Percentiles rank a stretch among this genome's conserved stretches.
Conservation (phyloP, 495 filamentous ascomycete genomes). For the Immersiella caudata region DNA sequence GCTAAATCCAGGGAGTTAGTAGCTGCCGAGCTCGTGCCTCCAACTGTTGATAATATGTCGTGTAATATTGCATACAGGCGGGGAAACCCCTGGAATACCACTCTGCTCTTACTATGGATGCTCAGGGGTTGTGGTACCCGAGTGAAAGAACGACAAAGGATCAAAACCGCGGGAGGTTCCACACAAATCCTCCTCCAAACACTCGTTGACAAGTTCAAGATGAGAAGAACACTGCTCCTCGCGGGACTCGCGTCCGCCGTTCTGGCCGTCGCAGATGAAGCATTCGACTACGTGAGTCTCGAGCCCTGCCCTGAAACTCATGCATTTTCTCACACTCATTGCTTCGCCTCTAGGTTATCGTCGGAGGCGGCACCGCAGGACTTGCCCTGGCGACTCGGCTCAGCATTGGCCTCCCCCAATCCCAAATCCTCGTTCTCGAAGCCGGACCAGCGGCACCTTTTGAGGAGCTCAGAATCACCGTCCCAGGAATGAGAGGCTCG, state of each 20-base stretch:
- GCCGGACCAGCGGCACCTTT: constrained; percentile 51
- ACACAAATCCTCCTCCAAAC: no score
- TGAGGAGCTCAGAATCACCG: constrained; percentile 51
- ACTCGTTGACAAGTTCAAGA: no score
- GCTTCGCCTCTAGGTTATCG: constrained; percentile 53
- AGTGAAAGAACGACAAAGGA: no score
- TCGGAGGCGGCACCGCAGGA: constrained; percentile 66
- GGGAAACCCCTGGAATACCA: no score
- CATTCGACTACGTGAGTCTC: constrained; percentile 2
- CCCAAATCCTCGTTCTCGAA: constrained; percentile 59
- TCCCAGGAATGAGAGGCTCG: constrained; percentile 42
- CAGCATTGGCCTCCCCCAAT: constrained; percentile 53
- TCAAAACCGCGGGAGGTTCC: no score
- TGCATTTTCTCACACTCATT: no score
- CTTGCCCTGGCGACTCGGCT: constrained; percentile 61
- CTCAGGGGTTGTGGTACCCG: no score
- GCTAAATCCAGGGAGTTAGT: no score
- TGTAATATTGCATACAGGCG: no score
- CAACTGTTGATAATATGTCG: no score
- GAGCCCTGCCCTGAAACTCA: not conserved
- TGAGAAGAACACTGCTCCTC: not conserved
- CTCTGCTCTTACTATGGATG: no score
- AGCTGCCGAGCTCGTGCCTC: no score
- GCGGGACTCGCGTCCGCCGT: not conserved
- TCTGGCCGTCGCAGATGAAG: not conserved